phyloP scores from a whole-genome alignment of 768 basidiomycete species.

The Favolaschia claudopus region DNA sequence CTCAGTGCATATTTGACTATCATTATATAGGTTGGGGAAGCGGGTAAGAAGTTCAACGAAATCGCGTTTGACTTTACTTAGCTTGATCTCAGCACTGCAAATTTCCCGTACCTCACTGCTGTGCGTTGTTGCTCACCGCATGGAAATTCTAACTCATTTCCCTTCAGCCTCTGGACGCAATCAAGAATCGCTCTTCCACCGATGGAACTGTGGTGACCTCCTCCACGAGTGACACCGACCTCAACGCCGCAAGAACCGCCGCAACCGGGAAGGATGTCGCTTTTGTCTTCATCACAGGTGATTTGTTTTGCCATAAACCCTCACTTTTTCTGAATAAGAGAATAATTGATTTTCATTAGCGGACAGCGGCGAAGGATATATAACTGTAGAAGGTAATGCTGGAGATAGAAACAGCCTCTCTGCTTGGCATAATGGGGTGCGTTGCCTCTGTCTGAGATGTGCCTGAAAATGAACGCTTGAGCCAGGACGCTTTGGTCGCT shows the following conservation, averaged over 20 bases:
- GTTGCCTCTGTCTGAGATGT: constrained; percentile 6
- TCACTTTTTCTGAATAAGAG: neutral
- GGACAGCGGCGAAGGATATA: constrained; percentile 46
- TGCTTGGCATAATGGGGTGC: constrained; percentile 59
- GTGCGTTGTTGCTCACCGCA: constrained; percentile 34
- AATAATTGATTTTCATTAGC: neutral
- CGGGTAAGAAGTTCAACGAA: constrained; percentile 55
- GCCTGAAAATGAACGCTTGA: neutral
- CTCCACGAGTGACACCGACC: constrained; percentile 58
- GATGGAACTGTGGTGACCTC: constrained; percentile 53
- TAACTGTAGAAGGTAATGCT: constrained; percentile 56
- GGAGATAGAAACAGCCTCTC: constrained; percentile 62
- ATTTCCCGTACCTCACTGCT: constrained; percentile 59
- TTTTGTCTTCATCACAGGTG: constrained; percentile 61
- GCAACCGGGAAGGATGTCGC: constrained; percentile 57
- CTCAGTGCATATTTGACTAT: neutral
- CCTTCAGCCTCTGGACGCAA: constrained; percentile 51
- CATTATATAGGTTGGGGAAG: constrained; percentile 51
- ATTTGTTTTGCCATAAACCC: neutral
- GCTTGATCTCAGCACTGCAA: constrained; percentile 39
- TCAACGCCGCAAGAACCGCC: constrained; percentile 49
- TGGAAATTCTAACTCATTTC: neutral
- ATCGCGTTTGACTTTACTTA: no score
- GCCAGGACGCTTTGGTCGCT: constrained; percentile 54
- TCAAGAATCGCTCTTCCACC: constrained; percentile 46